Conservation (phyloP, 306 rosid species). For the Heteromeles arbutifolia region DNA sequence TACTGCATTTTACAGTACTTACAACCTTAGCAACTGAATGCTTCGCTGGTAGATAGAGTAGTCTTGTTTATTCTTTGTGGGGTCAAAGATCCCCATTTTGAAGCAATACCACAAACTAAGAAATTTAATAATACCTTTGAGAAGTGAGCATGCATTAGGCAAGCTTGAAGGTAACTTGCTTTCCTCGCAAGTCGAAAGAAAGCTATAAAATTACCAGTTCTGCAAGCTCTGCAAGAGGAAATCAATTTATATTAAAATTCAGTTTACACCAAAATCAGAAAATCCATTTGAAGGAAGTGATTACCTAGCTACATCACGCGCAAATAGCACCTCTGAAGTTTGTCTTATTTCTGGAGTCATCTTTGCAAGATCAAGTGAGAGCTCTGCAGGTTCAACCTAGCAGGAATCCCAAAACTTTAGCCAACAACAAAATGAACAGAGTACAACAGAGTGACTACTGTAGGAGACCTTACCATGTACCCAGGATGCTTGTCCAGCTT, state of each 20-base stretch:
- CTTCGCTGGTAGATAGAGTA: constrained; percentile 4
- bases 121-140: constrained; percentile 60
- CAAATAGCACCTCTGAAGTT: constrained; percentile 83
- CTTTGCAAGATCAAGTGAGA: constrained; percentile 97
- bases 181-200: constrained; percentile 85
- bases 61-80: constrained; percentile 6
- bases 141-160: constrained; percentile 99
- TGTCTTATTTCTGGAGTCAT: constrained; percentile 95
- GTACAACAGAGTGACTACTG: constrained; percentile 20
- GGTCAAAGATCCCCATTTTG: constrained; percentile 10
- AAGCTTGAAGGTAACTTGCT: constrained; percentile 95
- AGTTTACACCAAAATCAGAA: constrained; percentile 7
- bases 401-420: constrained; percentile 32
- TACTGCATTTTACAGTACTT: constrained; percentile 14
- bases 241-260: constrained; percentile 23
- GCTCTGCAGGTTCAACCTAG: constrained; percentile 99
- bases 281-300: constrained; percentile 15
- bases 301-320: constrained; percentile 91
- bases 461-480: constrained; percentile 60
- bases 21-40: constrained; percentile 6
- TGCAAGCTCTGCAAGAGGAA: constrained; percentile 77
- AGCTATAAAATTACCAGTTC: constrained; percentile 79
- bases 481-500: constrained; percentile 99
- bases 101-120: constrained; percentile 18
- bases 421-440: constrained; percentile 24